Conservation (phyloP, 495 filamentous ascomycete genomes). For the Penicillium cinerascens region DNA sequence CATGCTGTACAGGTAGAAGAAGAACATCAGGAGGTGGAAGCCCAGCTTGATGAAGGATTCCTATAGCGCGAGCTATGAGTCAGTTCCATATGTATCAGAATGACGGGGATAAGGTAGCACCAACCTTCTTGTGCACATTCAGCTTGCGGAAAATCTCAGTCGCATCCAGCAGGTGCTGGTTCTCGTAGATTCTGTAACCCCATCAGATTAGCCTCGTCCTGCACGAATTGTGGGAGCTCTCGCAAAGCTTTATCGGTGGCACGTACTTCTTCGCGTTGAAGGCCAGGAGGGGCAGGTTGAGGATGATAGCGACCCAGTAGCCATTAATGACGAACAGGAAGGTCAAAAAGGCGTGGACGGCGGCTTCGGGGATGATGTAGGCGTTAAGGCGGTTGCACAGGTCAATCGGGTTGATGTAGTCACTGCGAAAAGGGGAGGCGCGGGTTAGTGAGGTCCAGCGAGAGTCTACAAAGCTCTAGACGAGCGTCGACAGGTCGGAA, state of each 20-base stretch:
- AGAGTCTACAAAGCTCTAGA: background rate
- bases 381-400: slow-evolving; percentile 99
- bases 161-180: slow-evolving; percentile 93
- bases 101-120: slow-evolving; percentile 17
- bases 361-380: slow-evolving; percentile 98
- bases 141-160: slow-evolving; percentile 99
- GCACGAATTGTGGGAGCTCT: background rate
- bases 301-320: slow-evolving; percentile 90
- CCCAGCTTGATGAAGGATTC: slow-evolving; percentile 99
- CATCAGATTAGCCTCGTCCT: slow-evolving; percentile 7
- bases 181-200: slow-evolving; percentile 78
- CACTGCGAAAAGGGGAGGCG: slow-evolving; percentile 50
- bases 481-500: background rate
- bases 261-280: slow-evolving; percentile 97
- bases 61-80: slow-evolving; percentile 40
- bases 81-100: slow-evolving; percentile 8
- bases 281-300: slow-evolving; percentile 88
- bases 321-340: slow-evolving; percentile 96
- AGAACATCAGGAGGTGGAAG: slow-evolving; percentile 99
- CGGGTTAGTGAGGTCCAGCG: slow-evolving; percentile 17
- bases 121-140: slow-evolving; percentile 97
- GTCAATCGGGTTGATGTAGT: slow-evolving; percentile 99
- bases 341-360: slow-evolving; percentile 92
- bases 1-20: slow-evolving; percentile 99
- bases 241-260: background rate